Base-by-base conservation (phyloP, 2,329 filamentous ascomycete genomes). In the Fusarium austroafricanum region DNA sequence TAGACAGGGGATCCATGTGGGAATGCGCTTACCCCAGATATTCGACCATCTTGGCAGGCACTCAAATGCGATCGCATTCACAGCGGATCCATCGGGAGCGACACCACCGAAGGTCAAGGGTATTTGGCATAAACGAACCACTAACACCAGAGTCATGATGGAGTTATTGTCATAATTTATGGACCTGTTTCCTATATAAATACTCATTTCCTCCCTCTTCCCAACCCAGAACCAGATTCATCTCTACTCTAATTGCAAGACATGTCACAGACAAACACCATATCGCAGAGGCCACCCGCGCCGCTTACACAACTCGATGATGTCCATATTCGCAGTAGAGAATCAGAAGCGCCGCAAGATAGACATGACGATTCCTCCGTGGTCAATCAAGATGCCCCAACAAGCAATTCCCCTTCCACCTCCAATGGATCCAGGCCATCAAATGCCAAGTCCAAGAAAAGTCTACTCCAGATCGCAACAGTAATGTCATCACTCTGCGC, bases 401-500 rank as follows among this genome's bases (percentile, higher is more conserved):
- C 23, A 23, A 15, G 11, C 14, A 12, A 5, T 6, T 20, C 37
- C 10, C 15, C 40, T 18, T 14, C 33, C 2, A 11, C 4, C 20
- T 28, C 46, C 7, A 9, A 43, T 35, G 44, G 53, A 23, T 6
- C 21, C 4, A 31, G 44, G 20, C 17, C 58, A 28, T 17, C 31
- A 17, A 21, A 20, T 9, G 21, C 38, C 7, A 53, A 40, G 4
- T 44, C 63, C 37, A 72, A 61, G 14, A 64, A 52, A 50, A 71
- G 66, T 12, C 10, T 55, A 4, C 42, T 54, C 2, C 69, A 76
- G 29, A 74, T 64, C 10, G 67, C 71, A 8, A 72, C 72, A 14
- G 67, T 83, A 55, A 78, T 83, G 72, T 18, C 72, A 5, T 77
- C 81, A 7, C 79, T 84, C 15, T 79, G 79, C 71, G 69, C 72